Percentiles rank a stretch among this genome's conserved stretches.
phyloP scores from a whole-genome alignment of 805 yeast genomes.

The Cyberlindnera xylosilytica region DNA sequence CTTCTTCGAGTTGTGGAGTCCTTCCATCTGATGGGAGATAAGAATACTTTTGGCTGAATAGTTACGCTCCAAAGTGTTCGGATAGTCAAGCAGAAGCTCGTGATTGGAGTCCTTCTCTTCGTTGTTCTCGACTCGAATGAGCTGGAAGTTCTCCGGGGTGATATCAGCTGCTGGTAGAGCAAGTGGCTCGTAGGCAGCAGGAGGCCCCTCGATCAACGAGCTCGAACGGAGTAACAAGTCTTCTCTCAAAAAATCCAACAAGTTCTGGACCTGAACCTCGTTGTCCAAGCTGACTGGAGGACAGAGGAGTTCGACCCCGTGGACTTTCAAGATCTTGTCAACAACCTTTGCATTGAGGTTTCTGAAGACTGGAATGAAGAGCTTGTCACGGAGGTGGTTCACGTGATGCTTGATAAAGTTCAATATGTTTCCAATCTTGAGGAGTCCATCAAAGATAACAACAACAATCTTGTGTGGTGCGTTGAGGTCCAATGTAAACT shows the following conservation, averaged over 20 bases:
- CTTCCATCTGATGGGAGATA: conserved; percentile 15
- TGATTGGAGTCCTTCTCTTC: no score
- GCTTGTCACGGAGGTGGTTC: conserved; percentile 9
- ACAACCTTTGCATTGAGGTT: conserved; percentile 23
- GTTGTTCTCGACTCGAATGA: neutral
- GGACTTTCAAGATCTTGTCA: conserved; percentile 18
- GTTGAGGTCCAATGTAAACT: conserved; percentile 21
- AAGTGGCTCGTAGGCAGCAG: neutral
- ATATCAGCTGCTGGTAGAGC: neutral
- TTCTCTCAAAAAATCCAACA: conserved; percentile 20
- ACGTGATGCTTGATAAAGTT: conserved; percentile 22
- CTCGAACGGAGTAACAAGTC: conserved; percentile 14
- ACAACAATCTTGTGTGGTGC: conserved; percentile 20
- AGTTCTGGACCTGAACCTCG: conserved; percentile 17
- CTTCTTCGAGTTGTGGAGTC: conserved; percentile 16
- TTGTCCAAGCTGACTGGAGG: conserved; percentile 25
- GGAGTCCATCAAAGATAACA: conserved; percentile 27
- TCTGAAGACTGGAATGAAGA: conserved; percentile 25
- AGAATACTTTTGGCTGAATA: conserved; percentile 10
- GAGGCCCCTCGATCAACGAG: neutral
- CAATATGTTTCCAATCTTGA: conserved; percentile 28
- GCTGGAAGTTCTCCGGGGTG: conserved; percentile 5
- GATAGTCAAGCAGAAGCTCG: no score
- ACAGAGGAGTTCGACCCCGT: conserved; percentile 21
- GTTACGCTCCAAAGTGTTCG: neutral